phyloP scores from a whole-genome alignment of 2,329 filamentous ascomycete genomes.

The Colletotrichum sp. region DNA sequence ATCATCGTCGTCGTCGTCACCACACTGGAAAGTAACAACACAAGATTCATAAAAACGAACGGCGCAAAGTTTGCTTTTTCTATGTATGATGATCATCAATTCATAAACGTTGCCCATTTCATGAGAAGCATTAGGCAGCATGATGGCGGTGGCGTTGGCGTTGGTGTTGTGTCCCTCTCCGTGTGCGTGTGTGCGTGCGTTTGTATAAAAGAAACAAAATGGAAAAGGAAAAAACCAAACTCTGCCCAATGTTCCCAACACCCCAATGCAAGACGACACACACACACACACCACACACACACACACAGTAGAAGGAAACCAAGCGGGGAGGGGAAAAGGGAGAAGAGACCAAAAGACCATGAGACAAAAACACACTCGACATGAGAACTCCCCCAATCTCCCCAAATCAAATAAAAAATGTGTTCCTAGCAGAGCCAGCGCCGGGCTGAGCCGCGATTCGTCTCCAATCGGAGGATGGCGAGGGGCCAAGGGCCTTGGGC shows the following conservation, averaged over 20 bases:
- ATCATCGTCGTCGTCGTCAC: not conserved
- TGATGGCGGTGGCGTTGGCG: not conserved
- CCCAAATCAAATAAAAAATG: not conserved
- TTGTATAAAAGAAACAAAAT: not conserved
- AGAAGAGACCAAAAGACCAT: not conserved
- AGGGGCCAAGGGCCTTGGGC: not conserved
- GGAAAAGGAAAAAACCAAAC: not conserved
- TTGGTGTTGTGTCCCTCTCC: not conserved
- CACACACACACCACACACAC: not conserved
- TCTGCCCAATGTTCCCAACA: not conserved
- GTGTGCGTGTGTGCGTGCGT: not conserved
- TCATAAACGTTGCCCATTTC: slow-evolving; percentile 19
- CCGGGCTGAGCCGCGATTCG: not conserved
- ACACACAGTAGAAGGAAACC: not conserved
- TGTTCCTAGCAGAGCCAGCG: not conserved
- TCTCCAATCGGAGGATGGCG: not conserved
- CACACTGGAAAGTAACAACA: not conserved
- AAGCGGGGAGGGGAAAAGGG: not conserved
- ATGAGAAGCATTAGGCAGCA: slow-evolving; percentile 18
- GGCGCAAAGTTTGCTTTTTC: slow-evolving; percentile 6
- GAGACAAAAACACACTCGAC: not conserved
- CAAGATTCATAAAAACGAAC: not conserved
- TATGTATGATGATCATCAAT: slow-evolving; percentile 20
- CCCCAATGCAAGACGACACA: not conserved
- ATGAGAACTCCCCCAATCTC: not conserved